A percentile compares a stretch with the other conserved stretches of the same genome.
Evolutionary conservation across 2,329 filamentous ascomycete genomes (phyloP).

Genomic region (Cladophialophora chaetospira): DNA sequence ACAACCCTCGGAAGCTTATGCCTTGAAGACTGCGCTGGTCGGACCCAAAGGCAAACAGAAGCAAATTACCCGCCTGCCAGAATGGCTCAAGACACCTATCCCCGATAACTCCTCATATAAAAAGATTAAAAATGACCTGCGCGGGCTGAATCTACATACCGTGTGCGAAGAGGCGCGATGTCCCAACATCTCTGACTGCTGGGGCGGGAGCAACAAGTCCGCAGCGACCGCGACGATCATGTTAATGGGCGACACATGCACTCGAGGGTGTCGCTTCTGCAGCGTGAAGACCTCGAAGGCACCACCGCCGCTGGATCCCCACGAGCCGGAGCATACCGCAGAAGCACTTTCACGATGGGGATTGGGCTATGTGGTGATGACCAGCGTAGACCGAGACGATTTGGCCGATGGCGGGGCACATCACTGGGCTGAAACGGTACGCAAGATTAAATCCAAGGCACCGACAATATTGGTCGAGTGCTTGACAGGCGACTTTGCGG

Average conservation of each 20-base stretch:
- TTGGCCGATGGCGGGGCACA: conserved; percentile 81
- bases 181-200: conserved; percentile 97
- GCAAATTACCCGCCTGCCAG: conserved; percentile 73
- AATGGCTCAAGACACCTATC: conserved; percentile 96
- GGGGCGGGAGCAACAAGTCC: conserved; percentile 86
- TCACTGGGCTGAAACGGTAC: conserved; percentile 92
- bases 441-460: conserved; percentile 82
- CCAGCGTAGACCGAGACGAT: conserved; percentile 91
- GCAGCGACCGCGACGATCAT: conserved; percentile 97
- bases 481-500: conserved; percentile 76
- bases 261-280: conserved; percentile 93
- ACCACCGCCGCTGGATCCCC: conserved; percentile 81
- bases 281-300: conserved; percentile 84
- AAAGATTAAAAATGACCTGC: conserved; percentile 89
- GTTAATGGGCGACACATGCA: conserved; percentile 99
- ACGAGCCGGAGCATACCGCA: conserved; percentile 95
- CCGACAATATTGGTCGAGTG: conserved; percentile 50
- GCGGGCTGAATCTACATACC: conserved; percentile 86
- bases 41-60: conserved; percentile 65
- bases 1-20: conserved; percentile 56
- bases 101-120: conserved; percentile 85
- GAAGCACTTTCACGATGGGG: conserved; percentile 93
- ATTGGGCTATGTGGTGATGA: conserved; percentile 92
- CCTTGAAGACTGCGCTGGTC: conserved; percentile 62
- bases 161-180: conserved; percentile 97